Base-by-base conservation (phyloP, 2,329 filamentous ascomycete genomes). In the Aspergillus neoniger region DNA sequence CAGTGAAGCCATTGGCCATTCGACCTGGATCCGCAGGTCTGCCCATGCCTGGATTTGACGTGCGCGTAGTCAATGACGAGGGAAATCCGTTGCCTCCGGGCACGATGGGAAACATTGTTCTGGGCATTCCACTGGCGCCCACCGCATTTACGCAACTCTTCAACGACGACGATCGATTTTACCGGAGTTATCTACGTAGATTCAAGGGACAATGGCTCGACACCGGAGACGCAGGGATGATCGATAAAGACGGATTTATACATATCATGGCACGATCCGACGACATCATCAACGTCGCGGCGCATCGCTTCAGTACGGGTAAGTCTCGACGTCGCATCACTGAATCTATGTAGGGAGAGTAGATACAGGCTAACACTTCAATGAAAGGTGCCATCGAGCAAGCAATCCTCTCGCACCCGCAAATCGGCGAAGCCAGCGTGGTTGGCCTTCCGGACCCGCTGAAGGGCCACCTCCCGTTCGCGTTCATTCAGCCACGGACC, bases 221-320 rank as follows among this genome's bases (percentile, higher is more conserved):
- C 72, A 97, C 93, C 0, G 94, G 93, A 2, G 93, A 98, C 73
- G 90, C 92, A 0, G 93, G 94, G 0, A 88, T 92, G 81, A 87
- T 97, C 59, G 93, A 97, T 71, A 75, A 83, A 14, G 88, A 94
- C 43, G 86, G 85, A 4, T 87, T 87, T 66, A 80, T 88, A 32
- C 83, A 86, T 67, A 81, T 89, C 67, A 88, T 88, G 84, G 81
- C 82, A 3, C 76, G 86, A 56, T 83, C 83, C 32, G 93, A 97
- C 78, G 93, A 97, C 74, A 89, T 97, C 61, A 92, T 97, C 72
- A 97, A 97, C 72, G 93, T 96, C n/a, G 93, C 92, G 43, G 92
- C 93, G 5, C 93, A 97, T 79, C 86, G 93, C 14, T 88, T 97
- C 63, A 94, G 90, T 64, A 96, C 92, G 10, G 91, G 90, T 90